These are phyloP conservation scores for Lachnellula subtilissima DNA, from an alignment of 2,329 filamentous ascomycete genomes.

Conservation along the genomic window DNA sequence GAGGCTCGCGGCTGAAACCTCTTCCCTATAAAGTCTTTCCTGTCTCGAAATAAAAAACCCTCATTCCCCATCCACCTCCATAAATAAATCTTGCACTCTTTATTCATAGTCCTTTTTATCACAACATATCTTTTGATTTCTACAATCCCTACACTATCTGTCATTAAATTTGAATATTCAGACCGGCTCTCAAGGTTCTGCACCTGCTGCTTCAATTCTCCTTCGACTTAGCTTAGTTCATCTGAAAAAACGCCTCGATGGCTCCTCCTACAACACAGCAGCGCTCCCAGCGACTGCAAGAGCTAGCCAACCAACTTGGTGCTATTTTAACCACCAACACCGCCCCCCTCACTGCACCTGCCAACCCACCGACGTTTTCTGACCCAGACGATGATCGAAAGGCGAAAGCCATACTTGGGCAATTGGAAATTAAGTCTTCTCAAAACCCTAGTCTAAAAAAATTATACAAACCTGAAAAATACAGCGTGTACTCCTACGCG, in stretches of 20 bases:
- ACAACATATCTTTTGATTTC: no score
- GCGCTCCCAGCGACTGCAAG: slow-evolving; percentile 5
- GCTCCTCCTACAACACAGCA: not conserved
- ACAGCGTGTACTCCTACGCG: slow-evolving; percentile 5
- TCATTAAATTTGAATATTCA: no score
- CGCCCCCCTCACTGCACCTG: slow-evolving; percentile 1
- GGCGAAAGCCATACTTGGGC: slow-evolving; percentile 15
- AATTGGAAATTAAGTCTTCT: slow-evolving; percentile 11
- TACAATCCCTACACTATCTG: no score
- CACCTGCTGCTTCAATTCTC: not conserved
- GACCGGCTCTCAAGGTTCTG: no score
- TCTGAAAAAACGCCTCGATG: not conserved
- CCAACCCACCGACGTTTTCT: slow-evolving; percentile 4
- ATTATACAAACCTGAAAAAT: slow-evolving; percentile 1
- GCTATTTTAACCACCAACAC: slow-evolving; percentile 1
- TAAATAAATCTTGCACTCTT: no score
- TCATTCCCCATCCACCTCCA: no score
- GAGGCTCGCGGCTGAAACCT: no score
- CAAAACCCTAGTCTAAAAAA: slow-evolving; percentile 3
- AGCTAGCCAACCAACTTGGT: slow-evolving; percentile 8
- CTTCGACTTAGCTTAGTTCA: not conserved
- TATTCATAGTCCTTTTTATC: no score
- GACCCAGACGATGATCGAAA: slow-evolving; percentile 12
- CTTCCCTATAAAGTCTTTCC: no score
- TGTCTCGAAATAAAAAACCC: no score